Evolutionary conservation across 352 stramenopile species (phyloP), one percentile per base, ranked within the genome.

Genomic region (Phytophthora agathidicida): DNA sequence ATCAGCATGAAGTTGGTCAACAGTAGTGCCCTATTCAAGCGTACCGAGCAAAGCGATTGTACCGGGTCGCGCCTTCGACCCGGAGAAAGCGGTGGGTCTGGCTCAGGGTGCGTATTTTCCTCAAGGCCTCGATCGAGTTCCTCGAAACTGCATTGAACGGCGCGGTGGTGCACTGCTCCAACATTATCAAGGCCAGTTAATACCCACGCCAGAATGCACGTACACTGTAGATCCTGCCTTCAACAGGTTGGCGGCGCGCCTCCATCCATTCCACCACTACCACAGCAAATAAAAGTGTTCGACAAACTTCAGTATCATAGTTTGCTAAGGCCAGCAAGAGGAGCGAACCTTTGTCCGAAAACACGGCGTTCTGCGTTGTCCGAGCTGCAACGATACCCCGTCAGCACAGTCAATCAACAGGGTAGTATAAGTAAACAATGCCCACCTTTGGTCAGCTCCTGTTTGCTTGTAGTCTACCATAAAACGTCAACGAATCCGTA

Each of bases 401-500:
- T 57, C 17, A 63, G 30, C 17, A 45, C n/a, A 9, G 3, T 51
- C 11, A n/a, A 24, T 28, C 23, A 53, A 39, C 6, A 38, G 3
- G 1, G 2, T 17, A 31, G 14, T 14, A n/a, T 7, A 41, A 19
- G 24, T 3, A 22, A 5, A 4, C 20, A 52, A 27, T 19, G 14
- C 43, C 36, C 20, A 81, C 79, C 73, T 78, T 63, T 68, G 11
- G 66, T 71, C 35, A 88, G 59, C 27, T 89, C 82, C 50, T 81
- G 70, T 20, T 83, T 87, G 33, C 58, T 72, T 35, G 62, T 49
- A 48, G 86, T 91, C 82, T 91, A 17, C 23, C 22, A 23, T 24
- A 35, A n/a, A 44, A 28, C 8, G 36, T 3, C 39, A 58, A 47
- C 31, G 17, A 46, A 41, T 28, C 17, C 8, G 11, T 27, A 7